phyloP scores from a whole-genome alignment of 148 eudicot species.

The Rhododendron simsii region DNA sequence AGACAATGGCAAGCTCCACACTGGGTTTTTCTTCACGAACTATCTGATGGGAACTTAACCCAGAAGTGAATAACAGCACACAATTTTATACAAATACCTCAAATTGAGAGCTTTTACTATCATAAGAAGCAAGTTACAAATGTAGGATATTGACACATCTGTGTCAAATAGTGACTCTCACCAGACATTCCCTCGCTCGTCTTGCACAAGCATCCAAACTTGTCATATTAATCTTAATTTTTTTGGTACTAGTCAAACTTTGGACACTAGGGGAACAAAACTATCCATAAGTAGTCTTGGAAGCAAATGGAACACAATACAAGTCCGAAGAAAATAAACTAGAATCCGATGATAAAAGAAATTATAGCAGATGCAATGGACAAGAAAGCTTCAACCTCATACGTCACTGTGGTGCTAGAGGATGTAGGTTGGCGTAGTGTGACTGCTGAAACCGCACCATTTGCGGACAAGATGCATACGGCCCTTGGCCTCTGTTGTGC shows the following conservation, averaged over 20 bases:
- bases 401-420: conserved; percentile 48
- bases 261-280: not conserved
- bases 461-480: conserved; percentile 74
- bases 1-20: not conserved
- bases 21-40: not conserved
- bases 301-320: not conserved
- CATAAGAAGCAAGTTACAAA: not conserved
- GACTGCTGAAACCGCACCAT: conserved; percentile 76
- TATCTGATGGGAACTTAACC: not conserved
- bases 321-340: not conserved
- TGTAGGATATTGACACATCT: not conserved
- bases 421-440: conserved; percentile 64
- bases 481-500: conserved; percentile 90
- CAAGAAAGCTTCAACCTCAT: conserved; percentile 47
- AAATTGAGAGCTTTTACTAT: not conserved
- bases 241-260: not conserved
- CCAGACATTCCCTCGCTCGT: not conserved
- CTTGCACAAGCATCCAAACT: not conserved
- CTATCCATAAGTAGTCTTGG: not conserved
- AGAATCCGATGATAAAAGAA: not conserved
- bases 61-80: not conserved
- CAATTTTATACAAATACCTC: not conserved
- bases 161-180: not conserved
- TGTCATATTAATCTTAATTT: not conserved
- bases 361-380: not conserved